These are phyloP conservation scores for Malassezia slooffiae DNA, from an alignment of 1,284 basidiomycete species.

Conservation along the genomic window DNA sequence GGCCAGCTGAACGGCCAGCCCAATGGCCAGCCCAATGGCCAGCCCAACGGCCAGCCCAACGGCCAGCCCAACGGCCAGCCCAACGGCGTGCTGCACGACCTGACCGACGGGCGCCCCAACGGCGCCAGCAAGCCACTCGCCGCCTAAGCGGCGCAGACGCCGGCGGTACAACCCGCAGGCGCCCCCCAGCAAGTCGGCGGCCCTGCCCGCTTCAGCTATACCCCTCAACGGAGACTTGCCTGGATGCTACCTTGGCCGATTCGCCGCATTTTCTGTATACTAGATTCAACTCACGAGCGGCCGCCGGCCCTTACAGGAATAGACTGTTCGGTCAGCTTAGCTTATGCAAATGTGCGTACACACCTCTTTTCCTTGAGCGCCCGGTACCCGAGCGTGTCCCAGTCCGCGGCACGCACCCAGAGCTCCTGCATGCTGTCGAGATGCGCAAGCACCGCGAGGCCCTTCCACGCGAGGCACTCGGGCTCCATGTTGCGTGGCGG, in stretches of 20 bases:
- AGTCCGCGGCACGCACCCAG: slow-evolving; percentile 77
- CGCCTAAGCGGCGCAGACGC: no score
- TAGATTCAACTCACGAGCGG: slow-evolving; percentile 15
- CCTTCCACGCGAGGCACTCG: slow-evolving; percentile 82
- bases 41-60: no score
- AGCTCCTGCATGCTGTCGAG: slow-evolving; percentile 79
- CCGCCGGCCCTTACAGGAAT: slow-evolving; percentile 11
- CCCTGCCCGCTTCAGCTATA: no score
- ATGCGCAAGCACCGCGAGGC: slow-evolving; percentile 80
- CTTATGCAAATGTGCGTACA: background rate
- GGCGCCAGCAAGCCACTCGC: no score
- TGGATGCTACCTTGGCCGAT: background rate
- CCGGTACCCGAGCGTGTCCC: slow-evolving; percentile 55
- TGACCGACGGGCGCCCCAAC: no score
- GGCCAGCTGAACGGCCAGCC: no score
- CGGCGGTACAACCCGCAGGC: no score
- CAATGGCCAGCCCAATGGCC: no score
- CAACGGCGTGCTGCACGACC: no score
- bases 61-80: no score
- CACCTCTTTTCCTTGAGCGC: slow-evolving; percentile 49
- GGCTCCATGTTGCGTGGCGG: slow-evolving; percentile 87
- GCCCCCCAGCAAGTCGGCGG: no score
- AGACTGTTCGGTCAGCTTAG: background rate
- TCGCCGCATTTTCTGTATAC: no score
- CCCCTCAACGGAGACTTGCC: slow-evolving; percentile 12